Conservation (phyloP, 208 protist species). For the Leishmania tarentolae region DNA sequence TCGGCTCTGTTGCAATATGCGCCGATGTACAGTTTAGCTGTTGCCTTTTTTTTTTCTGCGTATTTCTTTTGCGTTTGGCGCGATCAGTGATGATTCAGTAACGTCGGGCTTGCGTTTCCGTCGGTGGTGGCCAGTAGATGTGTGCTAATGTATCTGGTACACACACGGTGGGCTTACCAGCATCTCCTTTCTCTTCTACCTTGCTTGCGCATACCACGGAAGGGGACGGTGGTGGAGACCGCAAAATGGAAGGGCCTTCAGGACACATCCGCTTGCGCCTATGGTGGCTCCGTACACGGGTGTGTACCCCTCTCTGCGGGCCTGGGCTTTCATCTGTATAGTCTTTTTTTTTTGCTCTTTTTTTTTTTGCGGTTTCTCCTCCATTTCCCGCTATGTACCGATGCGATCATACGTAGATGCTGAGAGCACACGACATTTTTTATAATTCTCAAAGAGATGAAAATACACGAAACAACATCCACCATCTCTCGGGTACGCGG, state of each 20-base stretch:
- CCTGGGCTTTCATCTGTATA: background rate
- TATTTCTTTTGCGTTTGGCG: too few relatives aligned
- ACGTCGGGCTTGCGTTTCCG: background rate
- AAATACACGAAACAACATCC: background rate
- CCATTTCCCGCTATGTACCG: background rate
- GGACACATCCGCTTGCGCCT: background rate
- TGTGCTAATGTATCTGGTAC: background rate
- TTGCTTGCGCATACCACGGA: background rate
- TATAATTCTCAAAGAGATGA: background rate
- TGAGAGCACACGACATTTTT: background rate
- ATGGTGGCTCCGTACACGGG: background rate
- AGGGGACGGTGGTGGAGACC: background rate
- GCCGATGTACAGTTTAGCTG: constrained; percentile 1
- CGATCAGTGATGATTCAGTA: background rate
- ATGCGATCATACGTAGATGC: background rate
- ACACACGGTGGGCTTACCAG: too few relatives aligned
- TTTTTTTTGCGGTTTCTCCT: constrained; percentile 5
- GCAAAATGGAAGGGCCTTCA: background rate
- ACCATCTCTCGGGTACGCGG: background rate
- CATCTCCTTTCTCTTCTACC: background rate
- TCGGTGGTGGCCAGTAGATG: too few relatives aligned
- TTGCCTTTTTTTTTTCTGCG: background rate
- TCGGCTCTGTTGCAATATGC: background rate
- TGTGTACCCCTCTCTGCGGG: background rate
- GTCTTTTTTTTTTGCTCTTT: constrained; percentile 25